phyloP scores from a whole-genome alignment of 2,329 filamentous ascomycete genomes.

The Neopestalotiopsis sp. region DNA sequence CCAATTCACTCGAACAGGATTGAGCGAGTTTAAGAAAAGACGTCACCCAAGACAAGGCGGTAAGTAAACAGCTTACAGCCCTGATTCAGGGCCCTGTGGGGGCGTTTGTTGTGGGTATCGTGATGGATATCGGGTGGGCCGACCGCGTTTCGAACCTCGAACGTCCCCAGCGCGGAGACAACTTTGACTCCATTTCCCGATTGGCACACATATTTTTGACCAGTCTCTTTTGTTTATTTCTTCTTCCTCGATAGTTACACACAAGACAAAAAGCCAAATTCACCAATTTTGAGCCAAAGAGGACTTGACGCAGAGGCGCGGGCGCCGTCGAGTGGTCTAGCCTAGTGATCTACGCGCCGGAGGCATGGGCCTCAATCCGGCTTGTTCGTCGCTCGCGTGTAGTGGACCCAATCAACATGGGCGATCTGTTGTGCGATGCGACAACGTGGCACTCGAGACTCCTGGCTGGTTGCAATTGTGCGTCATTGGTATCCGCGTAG shows the following conservation, averaged over 20 bases:
- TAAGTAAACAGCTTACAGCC: conserved; percentile 3
- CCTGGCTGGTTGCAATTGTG: background rate
- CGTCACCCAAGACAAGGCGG: background rate
- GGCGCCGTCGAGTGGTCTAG: no score
- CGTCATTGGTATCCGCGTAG: background rate
- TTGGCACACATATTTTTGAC: background rate
- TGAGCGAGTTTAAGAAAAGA: background rate
- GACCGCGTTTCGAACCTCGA: background rate
- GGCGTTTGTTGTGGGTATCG: background rate
- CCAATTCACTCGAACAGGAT: background rate
- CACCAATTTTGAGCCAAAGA: no score
- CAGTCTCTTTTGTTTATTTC: no score
- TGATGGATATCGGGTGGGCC: conserved; percentile 1
- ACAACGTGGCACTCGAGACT: background rate
- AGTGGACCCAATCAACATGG: background rate
- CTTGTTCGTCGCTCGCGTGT: background rate
- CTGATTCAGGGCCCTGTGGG: background rate
- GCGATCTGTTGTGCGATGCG: background rate
- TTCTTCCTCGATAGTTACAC: no score
- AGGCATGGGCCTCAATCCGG: background rate
- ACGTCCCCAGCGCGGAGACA: background rate
- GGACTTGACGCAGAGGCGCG: no score
- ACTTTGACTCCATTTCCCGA: background rate
- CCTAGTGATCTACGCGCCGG: background rate
- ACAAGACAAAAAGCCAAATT: no score